phyloP scores from a whole-genome alignment of 2,329 filamentous ascomycete genomes.

The Teratosphaeria nubilosa region DNA sequence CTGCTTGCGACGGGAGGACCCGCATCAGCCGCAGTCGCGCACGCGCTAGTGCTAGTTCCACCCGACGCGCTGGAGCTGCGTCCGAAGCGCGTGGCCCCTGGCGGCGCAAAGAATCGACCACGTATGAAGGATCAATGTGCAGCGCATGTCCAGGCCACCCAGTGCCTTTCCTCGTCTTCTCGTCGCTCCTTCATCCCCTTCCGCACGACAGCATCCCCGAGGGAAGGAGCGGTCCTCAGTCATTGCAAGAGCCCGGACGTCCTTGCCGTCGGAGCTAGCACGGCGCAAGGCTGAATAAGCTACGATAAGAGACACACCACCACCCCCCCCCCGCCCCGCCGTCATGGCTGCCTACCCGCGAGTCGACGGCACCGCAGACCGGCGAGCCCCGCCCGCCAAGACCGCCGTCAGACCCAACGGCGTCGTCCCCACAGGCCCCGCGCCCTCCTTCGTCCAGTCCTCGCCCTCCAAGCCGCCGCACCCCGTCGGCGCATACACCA shows the following conservation, averaged over 20 bases:
- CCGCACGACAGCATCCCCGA: no score
- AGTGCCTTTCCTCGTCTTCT: not conserved
- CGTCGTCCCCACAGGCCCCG: not conserved
- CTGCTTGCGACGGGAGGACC: not conserved
- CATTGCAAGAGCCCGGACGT: not conserved
- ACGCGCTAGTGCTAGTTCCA: not conserved
- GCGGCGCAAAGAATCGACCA: not conserved
- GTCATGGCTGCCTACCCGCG: not conserved
- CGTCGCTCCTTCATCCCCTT: not conserved
- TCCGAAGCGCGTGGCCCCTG: not conserved
- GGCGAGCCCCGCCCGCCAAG: not conserved
- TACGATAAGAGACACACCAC: not conserved
- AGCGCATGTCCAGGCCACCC: not conserved
- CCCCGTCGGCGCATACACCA: conserved; percentile 49
- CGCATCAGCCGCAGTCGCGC: not conserved
- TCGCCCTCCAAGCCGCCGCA: conserved; percentile 26
- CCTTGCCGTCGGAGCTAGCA: not conserved
- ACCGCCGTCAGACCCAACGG: not conserved
- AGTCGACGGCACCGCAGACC: not conserved
- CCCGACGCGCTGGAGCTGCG: not conserved
- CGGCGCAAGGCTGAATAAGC: not conserved
- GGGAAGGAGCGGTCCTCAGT: not conserved
- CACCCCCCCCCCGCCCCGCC: not conserved
- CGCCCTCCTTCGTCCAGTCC: conserved; percentile 1
- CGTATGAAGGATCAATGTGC: not conserved